Evolutionary conservation across 805 yeast genomes (phyloP).

Genomic region (Komagataella populi): DNA sequence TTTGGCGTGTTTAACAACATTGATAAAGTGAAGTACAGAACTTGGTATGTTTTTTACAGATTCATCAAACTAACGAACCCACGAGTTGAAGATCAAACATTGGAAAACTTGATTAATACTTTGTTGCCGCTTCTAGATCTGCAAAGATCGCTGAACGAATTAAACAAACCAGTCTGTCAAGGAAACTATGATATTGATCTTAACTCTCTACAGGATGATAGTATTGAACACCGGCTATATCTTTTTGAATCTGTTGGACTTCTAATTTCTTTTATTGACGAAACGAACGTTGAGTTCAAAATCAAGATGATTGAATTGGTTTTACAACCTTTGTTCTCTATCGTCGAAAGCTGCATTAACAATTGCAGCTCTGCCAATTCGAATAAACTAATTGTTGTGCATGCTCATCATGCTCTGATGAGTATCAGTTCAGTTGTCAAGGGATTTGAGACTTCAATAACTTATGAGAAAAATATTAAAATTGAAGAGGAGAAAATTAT

Average conservation of each 20-base stretch:
- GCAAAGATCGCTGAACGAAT: slow-evolving; percentile 15
- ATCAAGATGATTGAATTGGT: slow-evolving; percentile 45
- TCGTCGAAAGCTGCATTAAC: slow-evolving; percentile 51
- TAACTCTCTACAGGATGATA: slow-evolving; percentile 33
- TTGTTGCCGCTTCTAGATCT: slow-evolving; percentile 58
- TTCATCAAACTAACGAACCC: slow-evolving; percentile 71
- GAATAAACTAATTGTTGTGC: slow-evolving; percentile 37
- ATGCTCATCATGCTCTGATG: slow-evolving; percentile 77
- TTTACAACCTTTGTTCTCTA: slow-evolving; percentile 62
- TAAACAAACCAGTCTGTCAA: slow-evolving; percentile 4
- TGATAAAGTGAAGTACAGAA: slow-evolving; percentile 65
- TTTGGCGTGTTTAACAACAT: slow-evolving; percentile 69
- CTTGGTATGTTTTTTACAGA: slow-evolving; percentile 85
- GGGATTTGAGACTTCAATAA: slow-evolving; percentile 48
- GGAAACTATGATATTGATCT: slow-evolving; percentile 16
- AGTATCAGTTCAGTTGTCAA: slow-evolving; percentile 84
- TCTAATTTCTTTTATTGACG: slow-evolving; percentile 38
- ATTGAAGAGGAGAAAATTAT: not conserved
- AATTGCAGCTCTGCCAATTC: slow-evolving; percentile 16
- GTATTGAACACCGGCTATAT: slow-evolving; percentile 68
- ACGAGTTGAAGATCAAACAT: slow-evolving; percentile 31
- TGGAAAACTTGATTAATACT: slow-evolving; percentile 44
- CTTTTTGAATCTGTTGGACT: slow-evolving; percentile 81
- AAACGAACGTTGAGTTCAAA: slow-evolving; percentile 25
- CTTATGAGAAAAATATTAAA: not conserved